phyloP scores from a whole-genome alignment of 1,284 basidiomycete genomes.

The Meripilus lineatus region DNA sequence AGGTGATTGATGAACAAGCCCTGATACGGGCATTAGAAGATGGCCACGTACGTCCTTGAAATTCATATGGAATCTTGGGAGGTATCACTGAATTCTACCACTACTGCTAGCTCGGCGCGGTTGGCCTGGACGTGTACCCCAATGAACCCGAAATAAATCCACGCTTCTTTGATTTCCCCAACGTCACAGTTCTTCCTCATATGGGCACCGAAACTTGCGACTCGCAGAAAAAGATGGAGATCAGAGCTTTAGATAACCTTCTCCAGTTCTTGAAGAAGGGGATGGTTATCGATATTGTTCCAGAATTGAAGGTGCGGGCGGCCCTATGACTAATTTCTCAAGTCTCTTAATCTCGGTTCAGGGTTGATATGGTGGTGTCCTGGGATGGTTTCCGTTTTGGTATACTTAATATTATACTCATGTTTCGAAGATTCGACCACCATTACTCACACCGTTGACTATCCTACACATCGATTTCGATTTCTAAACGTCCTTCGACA shows the following conservation, averaged over 20 bases:
- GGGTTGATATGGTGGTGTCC: too few relatives aligned
- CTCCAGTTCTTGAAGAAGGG: slow-evolving; percentile 62
- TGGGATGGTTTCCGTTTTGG: too few relatives aligned
- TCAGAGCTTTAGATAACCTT: slow-evolving; percentile 70
- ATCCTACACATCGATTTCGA: too few relatives aligned
- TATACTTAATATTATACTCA: too few relatives aligned
- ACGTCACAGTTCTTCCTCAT: slow-evolving; percentile 83
- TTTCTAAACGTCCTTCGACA: too few relatives aligned
- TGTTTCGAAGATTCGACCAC: too few relatives aligned
- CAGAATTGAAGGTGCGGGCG: slow-evolving; percentile 54
- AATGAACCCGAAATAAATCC: slow-evolving; percentile 86
- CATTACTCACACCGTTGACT: too few relatives aligned
- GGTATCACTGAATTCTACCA: neutral
- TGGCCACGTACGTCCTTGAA: slow-evolving; percentile 61
- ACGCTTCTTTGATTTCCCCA: slow-evolving; percentile 71
- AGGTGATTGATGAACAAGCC: slow-evolving; percentile 84
- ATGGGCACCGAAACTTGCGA: slow-evolving; percentile 88
- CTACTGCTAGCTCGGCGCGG: slow-evolving; percentile 63
- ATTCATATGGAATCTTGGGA: neutral
- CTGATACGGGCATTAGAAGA: slow-evolving; percentile 80
- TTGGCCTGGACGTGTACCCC: slow-evolving; percentile 89
- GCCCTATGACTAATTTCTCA: too few relatives aligned
- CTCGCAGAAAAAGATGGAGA: slow-evolving; percentile 79
- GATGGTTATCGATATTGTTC: slow-evolving; percentile 59
- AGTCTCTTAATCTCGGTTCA: too few relatives aligned